Evolutionary conservation across 352 stramenopile genomes (phyloP), one percentile per base, ranked within the genome.

Genomic region (Phytophthora constricta): DNA sequence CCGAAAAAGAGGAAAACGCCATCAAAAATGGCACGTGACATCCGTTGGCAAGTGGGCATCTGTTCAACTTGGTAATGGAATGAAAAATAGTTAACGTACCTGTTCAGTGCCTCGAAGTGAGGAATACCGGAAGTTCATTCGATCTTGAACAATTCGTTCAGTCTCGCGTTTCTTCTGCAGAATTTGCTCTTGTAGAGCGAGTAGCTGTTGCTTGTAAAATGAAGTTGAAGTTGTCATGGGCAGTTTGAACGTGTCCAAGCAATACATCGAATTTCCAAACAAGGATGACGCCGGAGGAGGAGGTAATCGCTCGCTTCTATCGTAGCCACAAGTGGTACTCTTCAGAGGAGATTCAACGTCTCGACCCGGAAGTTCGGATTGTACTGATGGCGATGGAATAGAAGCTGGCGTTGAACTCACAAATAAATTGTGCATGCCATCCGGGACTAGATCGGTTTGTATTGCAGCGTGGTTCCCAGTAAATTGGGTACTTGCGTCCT

Each of bases 381-480:
- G 3, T 33, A 2, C 19, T 33, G 43, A 39, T 20, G 17, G 9
- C 17, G 20, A 28, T 34, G 57, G n/a, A 43, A 45, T n/a, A 27
- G 57, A 14, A 26, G 28, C 11, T 37, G 49, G 20, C 23, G 50
- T 5, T 23, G 19, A 47, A 23, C 22, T 47, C 28, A 43, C 28
- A 13, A 63, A 54, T n/a, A 82, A 19, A 43, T 62, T 83, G 68
- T 77, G 70, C 79, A 89, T 88, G 7, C 82, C 79, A 53, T 89
- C 66, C 2, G 85, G 81, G 8, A 77, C 73, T 9, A 93, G 34
- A 41, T 93, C 81, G 2, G 85, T 74, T 72, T 93, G 85, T 39
- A 91, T 86, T 8, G 58, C 72, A 17, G 83, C 83, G 57, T 93
- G 85, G 46, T 93, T 93, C 16, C 85, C 85, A 3, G 85, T 93